Evolutionary conservation across 2,329 filamentous ascomycete genomes (phyloP).

Genomic region (Pestalotiopsis sp.): DNA sequence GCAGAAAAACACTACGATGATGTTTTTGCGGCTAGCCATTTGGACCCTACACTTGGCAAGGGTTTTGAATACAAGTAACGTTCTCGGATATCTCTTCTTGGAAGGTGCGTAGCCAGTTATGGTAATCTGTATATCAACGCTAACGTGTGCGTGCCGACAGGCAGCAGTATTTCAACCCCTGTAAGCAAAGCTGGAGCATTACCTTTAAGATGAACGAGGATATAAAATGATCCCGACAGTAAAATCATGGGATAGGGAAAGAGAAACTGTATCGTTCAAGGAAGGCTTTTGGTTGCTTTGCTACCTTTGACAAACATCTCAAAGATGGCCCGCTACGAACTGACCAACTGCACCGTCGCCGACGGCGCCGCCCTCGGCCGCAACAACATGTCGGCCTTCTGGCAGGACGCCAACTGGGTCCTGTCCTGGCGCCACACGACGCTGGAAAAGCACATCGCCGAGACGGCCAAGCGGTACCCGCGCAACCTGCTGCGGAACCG

Average conservation of each 20-base stretch:
- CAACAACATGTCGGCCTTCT: conserved; percentile 23
- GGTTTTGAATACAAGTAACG: background rate
- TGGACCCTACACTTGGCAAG: too few relatives aligned
- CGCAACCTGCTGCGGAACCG: conserved; percentile 12
- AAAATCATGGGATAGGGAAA: too few relatives aligned
- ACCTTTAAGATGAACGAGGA: too few relatives aligned
- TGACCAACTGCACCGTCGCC: conserved; percentile 16
- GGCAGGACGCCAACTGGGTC: conserved; percentile 20
- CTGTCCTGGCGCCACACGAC: conserved; percentile 22
- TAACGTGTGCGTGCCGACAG: background rate
- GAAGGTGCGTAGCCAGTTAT: background rate
- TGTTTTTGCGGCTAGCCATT: too few relatives aligned
- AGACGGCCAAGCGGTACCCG: conserved; percentile 19
- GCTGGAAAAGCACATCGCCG: conserved; percentile 22
- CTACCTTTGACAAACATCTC: background rate
- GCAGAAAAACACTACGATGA: too few relatives aligned
- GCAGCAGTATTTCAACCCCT: background rate
- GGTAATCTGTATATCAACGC: background rate
- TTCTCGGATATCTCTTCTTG: background rate
- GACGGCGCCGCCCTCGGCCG: conserved; percentile 19
- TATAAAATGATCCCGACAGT: too few relatives aligned
- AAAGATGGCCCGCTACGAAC: background rate
- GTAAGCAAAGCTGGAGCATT: too few relatives aligned
- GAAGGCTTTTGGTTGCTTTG: background rate
- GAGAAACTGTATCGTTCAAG: too few relatives aligned